These are phyloP conservation scores for Colletotrichum orchidophilum DNA, from an alignment of 2,329 filamentous ascomycete species.

Conservation along the genomic window DNA sequence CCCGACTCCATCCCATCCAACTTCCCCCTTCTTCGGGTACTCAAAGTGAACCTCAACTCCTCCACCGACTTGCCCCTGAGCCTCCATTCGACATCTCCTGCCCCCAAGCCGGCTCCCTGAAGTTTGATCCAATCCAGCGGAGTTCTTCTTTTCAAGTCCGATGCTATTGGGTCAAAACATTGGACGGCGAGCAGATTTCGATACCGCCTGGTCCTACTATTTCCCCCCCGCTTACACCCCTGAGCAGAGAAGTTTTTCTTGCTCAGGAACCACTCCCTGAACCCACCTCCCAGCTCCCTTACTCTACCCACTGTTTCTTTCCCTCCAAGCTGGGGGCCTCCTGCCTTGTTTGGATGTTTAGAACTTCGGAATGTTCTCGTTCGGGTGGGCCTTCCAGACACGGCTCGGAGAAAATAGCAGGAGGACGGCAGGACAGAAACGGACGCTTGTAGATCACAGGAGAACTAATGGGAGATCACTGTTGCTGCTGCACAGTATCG, in stretches of 20 bases:
- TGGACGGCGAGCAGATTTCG: slow-evolving; percentile 2
- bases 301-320: background rate
- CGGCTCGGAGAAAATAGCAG: slow-evolving; percentile 11
- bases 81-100: slow-evolving; percentile 23
- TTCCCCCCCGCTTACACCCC: background rate
- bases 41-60: slow-evolving; percentile 33
- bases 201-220: background rate
- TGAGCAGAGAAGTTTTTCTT: slow-evolving; percentile 17
- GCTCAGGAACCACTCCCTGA: background rate
- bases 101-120: background rate
- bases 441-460: slow-evolving; percentile 16
- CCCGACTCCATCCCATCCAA: slow-evolving; percentile 16
- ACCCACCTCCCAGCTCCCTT: background rate
- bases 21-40: slow-evolving; percentile 29
- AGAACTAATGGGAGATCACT: slow-evolving; percentile 1
- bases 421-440: slow-evolving; percentile 9
- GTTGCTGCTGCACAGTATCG: background rate
- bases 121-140: background rate
- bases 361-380: background rate
- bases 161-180: slow-evolving; percentile 19
- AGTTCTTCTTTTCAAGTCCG: background rate
- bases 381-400: slow-evolving; percentile 4
- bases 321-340: background rate
- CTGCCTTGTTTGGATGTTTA: slow-evolving; percentile 3
- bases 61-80: slow-evolving; percentile 27